A percentile compares a stretch with the other conserved stretches of the same genome.
phyloP scores from a whole-genome alignment of 2,329 filamentous ascomycete species.

The Westerdykella sp. region DNA sequence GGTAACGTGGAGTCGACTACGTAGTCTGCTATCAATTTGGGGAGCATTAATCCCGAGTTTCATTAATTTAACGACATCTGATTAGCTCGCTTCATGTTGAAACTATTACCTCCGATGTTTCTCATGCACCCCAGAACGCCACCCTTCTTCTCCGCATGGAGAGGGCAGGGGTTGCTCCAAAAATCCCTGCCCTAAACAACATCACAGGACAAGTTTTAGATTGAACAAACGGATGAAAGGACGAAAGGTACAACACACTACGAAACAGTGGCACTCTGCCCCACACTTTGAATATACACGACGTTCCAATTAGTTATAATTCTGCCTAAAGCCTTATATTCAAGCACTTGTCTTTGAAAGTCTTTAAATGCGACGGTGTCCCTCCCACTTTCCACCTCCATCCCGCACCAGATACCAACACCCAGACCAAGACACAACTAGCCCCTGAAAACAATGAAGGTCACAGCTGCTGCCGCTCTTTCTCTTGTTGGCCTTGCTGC shows the following conservation, averaged over 20 bases:
- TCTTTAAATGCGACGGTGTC: constrained; percentile 1
- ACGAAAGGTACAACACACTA: constrained; percentile 10
- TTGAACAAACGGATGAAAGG: constrained; percentile 32
- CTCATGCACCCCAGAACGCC: constrained; percentile 27
- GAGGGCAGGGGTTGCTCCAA: constrained; percentile 5
- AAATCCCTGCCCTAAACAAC: constrained; percentile 18
- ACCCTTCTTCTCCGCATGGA: constrained; percentile 16
- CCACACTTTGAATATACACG: constrained; percentile 19
- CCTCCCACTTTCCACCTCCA: constrained; percentile 8
- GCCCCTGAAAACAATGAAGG: constrained; percentile 22
- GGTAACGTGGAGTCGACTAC: constrained; percentile 8
- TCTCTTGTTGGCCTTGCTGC: constrained; percentile 26
- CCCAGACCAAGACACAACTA: not conserved
- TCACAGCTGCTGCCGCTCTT: constrained; percentile 25
- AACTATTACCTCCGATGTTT: not conserved
- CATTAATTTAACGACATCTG: constrained; percentile 2
- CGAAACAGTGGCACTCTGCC: constrained; percentile 13
- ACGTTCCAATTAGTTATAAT: constrained; percentile 13
- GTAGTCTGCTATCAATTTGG: not conserved
- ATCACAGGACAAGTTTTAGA: constrained; percentile 23
- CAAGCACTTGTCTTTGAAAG: constrained; percentile 1
- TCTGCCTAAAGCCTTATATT: constrained; percentile 29
- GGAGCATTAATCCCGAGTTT: constrained; percentile 7
- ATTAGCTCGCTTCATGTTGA: constrained; percentile 16
- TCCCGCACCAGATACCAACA: constrained; percentile 7